These are phyloP conservation scores for Teratosphaeria zuluensis DNA, from an alignment of 2,329 filamentous ascomycete species.

Conservation along the genomic window DNA sequence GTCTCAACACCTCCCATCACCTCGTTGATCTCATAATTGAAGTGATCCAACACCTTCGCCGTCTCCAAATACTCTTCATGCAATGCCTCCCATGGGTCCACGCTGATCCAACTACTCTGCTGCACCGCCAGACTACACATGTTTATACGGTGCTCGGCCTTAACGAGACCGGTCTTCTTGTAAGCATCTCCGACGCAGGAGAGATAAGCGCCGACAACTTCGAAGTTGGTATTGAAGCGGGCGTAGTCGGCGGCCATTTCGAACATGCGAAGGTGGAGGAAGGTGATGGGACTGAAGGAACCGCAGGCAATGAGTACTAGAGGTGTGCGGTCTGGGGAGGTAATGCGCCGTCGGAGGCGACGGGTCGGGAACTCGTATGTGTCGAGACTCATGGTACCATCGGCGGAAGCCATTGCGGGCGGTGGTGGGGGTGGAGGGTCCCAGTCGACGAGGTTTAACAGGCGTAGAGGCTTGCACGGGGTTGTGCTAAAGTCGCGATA, in stretches of 20 bases:
- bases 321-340: constrained; percentile 48
- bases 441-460: constrained; percentile 9
- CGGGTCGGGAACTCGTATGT: constrained; percentile 54
- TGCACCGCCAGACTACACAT: constrained; percentile 82
- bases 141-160: constrained; percentile 61
- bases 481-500: not conserved
- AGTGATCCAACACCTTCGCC: constrained; percentile 81
- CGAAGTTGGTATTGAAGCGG: constrained; percentile 65
- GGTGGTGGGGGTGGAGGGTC: constrained; percentile 6
- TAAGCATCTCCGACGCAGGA: constrained; percentile 68
- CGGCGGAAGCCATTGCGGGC: constrained; percentile 15
- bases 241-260: constrained; percentile 77
- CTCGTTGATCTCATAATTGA: constrained; percentile 79
- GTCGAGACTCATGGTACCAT: constrained; percentile 28
- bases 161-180: constrained; percentile 71
- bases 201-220: constrained; percentile 77
- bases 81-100: constrained; percentile 82
- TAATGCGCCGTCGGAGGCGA: constrained; percentile 48
- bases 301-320: constrained; percentile 61
- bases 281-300: constrained; percentile 39
- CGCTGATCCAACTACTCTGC: constrained; percentile 69
- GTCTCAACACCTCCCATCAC: constrained; percentile 64
- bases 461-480: not conserved
- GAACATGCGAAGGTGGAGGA: constrained; percentile 76
- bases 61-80: constrained; percentile 81